Base-by-base conservation (phyloP, 352 stramenopile genomes). In the Globisporangium okanoganense region DNA sequence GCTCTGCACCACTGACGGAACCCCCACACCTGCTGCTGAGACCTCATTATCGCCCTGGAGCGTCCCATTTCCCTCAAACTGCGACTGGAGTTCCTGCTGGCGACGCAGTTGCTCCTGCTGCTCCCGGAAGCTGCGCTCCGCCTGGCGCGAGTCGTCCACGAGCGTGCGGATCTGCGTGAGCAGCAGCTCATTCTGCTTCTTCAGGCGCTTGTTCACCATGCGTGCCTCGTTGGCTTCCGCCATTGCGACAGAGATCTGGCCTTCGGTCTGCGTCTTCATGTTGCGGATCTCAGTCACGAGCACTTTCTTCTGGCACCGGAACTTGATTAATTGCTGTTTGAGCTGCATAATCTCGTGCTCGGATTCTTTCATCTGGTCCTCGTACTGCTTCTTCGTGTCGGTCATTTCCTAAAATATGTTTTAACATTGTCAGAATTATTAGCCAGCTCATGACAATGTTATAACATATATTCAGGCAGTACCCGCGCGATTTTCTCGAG, bases 151-250 rank as follows among this genome's bases (percentile, higher is more conserved):
- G 60, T 90, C 82, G 45, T 88, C 76, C 18, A 91, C 82, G 0
- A 94, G 67, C 24, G 82, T 82, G 29, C 82, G 68, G 48, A 94
- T 92, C 48, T 94, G 85, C 5, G 77, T 92, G 45, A 94, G 35
- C 29, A 94, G 50, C 41, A 94, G 59, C 58, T 91, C 82, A 53
- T 94, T 94, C 61, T 94, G 85, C 61, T 82, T 88, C 58, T 94
- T 92, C 54, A 94, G 58, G 3, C 85, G 71, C 38, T 75, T 79
- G 56, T 94, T 92, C 48, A 92, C 85, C 85, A 94, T 94, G n/a
- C 85, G 77, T n/a, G 85, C 79, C 59, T 94, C 85, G 44, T 71
- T 87, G 4, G 85, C 85, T 77, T 94, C 85, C 5, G 85, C 85
- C 75, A 92, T 89, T 5, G 82, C 85, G n/a, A 92, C 81, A 5